Evolutionary conservation across 1,139 yeast genomes (phyloP).

Genomic region (Kurtzmaniella natalensis): DNA sequence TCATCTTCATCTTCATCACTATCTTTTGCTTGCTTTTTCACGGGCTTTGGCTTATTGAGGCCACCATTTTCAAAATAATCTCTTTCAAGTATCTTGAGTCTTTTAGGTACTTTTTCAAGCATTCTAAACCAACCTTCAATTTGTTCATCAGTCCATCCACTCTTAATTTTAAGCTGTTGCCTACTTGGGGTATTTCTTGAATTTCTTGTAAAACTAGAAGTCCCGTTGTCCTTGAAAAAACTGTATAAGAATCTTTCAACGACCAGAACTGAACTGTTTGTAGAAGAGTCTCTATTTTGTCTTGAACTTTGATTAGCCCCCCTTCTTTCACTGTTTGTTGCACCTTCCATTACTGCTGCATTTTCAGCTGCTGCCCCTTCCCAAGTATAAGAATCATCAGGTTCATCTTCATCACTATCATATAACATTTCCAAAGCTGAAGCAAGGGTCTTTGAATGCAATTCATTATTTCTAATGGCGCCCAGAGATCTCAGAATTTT

Average conservation of each 20-base stretch:
- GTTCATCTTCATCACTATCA: constrained; percentile 73
- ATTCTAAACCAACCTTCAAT: constrained; percentile 90
- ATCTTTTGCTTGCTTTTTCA: background rate
- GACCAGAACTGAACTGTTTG: constrained; percentile 8
- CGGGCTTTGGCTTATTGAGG: constrained; percentile 7
- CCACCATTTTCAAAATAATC: constrained; percentile 37
- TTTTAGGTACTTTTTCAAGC: constrained; percentile 60
- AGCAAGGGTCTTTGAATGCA: constrained; percentile 53
- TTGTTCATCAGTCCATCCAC: constrained; percentile 82
- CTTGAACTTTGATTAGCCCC: constrained; percentile 16
- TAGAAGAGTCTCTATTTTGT: too few relatives aligned
- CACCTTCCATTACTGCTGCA: constrained; percentile 18
- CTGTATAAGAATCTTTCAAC: constrained; percentile 57
- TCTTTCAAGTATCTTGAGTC: constrained; percentile 60
- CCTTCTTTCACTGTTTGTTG: constrained; percentile 8
- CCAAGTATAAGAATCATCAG: constrained; percentile 82
- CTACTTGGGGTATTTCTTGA: constrained; percentile 53
- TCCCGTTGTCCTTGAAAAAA: constrained; percentile 49
- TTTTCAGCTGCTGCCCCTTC: constrained; percentile 47
- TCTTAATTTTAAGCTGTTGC: constrained; percentile 44
- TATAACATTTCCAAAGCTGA: constrained; percentile 64
- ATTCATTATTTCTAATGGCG: constrained; percentile 8
- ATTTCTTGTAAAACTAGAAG: constrained; percentile 41
- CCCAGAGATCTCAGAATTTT: background rate
- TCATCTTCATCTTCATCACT: background rate